Conservation (phyloP, 2,329 filamentous ascomycete species). For the Pyrenophora seminiperda region DNA sequence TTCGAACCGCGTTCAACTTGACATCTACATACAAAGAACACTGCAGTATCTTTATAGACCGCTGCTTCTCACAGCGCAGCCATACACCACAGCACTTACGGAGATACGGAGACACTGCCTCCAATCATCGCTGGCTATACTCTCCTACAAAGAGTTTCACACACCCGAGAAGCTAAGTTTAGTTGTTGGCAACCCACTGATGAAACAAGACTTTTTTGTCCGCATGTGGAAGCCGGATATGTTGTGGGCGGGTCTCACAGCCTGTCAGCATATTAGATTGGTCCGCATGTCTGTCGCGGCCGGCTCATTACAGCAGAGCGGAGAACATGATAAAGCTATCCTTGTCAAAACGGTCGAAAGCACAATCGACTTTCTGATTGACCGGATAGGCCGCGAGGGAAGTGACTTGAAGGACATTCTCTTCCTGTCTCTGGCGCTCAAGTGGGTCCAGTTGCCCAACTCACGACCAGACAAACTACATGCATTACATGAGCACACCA, state of each 20-base stretch:
- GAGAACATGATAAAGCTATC: not conserved
- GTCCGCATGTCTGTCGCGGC: not conserved
- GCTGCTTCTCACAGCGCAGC: constrained; percentile 23
- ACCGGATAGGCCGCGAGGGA: constrained; percentile 21
- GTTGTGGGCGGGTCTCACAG: constrained; percentile 36
- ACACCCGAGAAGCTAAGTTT: constrained; percentile 6
- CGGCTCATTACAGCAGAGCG: not conserved
- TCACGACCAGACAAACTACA: constrained; percentile 1
- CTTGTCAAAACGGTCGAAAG: constrained; percentile 18
- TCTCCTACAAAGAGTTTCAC: constrained; percentile 28
- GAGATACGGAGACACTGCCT: constrained; percentile 25
- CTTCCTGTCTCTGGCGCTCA: constrained; percentile 24
- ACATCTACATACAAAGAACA: constrained; percentile 26
- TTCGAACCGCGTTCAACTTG: constrained; percentile 23
- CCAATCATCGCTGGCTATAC: constrained; percentile 24
- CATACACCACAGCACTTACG: not conserved
- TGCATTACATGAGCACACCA: constrained; percentile 9
- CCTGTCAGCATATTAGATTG: constrained; percentile 40
- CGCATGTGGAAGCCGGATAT: constrained; percentile 38
- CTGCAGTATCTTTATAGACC: constrained; percentile 27
- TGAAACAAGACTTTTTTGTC: constrained; percentile 36
- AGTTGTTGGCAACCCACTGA: constrained; percentile 4
- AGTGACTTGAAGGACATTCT: constrained; percentile 31
- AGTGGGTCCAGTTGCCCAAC: constrained; percentile 17
- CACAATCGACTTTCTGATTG: constrained; percentile 19